Conservation (phyloP, 2,329 filamentous ascomycete genomes). For the Lanzia echinophila region DNA sequence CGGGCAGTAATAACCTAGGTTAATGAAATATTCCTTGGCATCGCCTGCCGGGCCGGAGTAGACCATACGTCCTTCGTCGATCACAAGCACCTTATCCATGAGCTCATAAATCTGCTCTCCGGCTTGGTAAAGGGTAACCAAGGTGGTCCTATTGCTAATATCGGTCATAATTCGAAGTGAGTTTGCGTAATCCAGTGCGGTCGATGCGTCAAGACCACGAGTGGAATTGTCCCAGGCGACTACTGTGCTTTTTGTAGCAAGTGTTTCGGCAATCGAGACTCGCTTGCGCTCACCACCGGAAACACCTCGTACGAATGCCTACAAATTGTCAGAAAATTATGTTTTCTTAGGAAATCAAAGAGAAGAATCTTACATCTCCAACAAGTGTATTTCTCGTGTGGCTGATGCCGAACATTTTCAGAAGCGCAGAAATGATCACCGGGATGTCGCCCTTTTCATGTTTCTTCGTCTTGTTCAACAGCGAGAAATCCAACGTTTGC, state of each 20-base stretch:
- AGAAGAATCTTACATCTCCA: conserved; percentile 49
- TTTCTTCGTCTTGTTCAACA: conserved; percentile 70
- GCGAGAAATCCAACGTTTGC: conserved; percentile 69
- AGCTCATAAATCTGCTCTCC: conserved; percentile 63
- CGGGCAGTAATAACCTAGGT: conserved; percentile 53
- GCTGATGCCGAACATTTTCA: conserved; percentile 72
- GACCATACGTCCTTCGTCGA: conserved; percentile 64
- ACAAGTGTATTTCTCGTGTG: conserved; percentile 71
- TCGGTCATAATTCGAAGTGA: conserved; percentile 68
- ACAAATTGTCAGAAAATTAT: conserved; percentile 1
- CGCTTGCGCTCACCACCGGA: conserved; percentile 77
- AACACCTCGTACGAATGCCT: conserved; percentile 56
- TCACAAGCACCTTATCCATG: conserved; percentile 76
- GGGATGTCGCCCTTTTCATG: conserved; percentile 56
- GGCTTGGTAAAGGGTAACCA: conserved; percentile 64
- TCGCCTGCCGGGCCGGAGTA: conserved; percentile 56
- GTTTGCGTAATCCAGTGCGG: conserved; percentile 70
- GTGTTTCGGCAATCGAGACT: conserved; percentile 70
- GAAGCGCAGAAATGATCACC: conserved; percentile 60
- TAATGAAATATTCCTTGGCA: conserved; percentile 58
- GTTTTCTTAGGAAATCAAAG: conserved; percentile 38
- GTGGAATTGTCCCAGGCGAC: conserved; percentile 78
- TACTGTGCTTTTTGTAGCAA: conserved; percentile 66
- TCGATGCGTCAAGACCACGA: conserved; percentile 71
- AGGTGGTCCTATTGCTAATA: conserved; percentile 61